Percentiles rank a stretch among this genome's conserved stretches.
phyloP scores from a whole-genome alignment of 176 grass and related monocot genomes.

The Leersia perrieri region DNA sequence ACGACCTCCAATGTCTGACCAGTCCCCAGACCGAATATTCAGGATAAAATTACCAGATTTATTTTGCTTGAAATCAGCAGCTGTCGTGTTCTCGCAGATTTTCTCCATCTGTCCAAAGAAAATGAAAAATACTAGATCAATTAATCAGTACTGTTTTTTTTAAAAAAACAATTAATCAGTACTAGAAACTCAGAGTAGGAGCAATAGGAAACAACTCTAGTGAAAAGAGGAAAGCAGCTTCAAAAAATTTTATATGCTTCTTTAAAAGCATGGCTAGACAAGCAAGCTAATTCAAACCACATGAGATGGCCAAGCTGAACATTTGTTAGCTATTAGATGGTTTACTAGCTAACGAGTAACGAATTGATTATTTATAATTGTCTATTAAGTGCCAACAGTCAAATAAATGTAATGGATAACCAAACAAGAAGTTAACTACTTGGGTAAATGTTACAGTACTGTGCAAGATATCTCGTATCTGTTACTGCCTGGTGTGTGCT shows the following conservation, averaged over 20 bases:
- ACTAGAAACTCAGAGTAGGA: neutral
- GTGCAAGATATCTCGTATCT: neutral
- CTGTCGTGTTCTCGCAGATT: constrained; percentile 66
- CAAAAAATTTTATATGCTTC: neutral
- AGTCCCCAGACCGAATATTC: constrained; percentile 66
- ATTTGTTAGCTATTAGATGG: neutral
- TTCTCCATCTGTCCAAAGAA: constrained; percentile 64
- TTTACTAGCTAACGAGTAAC: neutral
- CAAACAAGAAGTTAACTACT: neutral
- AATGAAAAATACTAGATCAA: neutral
- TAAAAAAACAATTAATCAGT: neutral
- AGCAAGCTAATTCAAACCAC: constrained; percentile 1
- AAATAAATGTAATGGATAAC: neutral
- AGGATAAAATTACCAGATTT: constrained; percentile 54
- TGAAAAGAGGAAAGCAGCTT: constrained; percentile 3
- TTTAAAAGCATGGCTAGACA: neutral
- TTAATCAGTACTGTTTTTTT: neutral
- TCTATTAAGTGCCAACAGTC: neutral
- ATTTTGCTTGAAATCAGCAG: constrained; percentile 54
- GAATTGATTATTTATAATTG: too few species aligned
- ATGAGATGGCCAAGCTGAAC: neutral
- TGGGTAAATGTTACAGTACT: neutral
- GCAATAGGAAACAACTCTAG: neutral
- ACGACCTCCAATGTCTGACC: constrained; percentile 77
- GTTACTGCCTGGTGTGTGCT: neutral